Evolutionary conservation across 1,139 yeast genomes (phyloP), one percentile per base, ranked within the genome.

Genomic region (Scheffersomyces titani): DNA sequence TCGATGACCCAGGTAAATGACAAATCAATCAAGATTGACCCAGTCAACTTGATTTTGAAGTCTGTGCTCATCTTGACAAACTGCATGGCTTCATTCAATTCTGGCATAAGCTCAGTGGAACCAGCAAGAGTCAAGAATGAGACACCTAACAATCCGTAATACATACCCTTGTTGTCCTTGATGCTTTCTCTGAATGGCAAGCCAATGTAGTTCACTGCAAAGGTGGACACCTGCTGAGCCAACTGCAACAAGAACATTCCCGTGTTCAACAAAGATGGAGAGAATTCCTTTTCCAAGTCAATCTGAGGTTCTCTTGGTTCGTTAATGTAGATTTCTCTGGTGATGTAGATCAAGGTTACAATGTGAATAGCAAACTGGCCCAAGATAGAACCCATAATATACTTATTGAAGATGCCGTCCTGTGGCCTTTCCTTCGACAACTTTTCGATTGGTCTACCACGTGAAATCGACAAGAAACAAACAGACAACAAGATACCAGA

Each of bases 141-240:
- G 65, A 94, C 98, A 63, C 97, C 97, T 51, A 94, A 72, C 59
- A 94, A 82, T 36, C 99, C 99, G 68, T 91, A 94, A 77, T 89
- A 94, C 99, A 94, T 94, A 62, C 98, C 98, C 77, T 88, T 91
- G 78, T 94, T 94, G 73, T 89, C 97, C 57, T 82, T 81, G 66
- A 94, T 89, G 60, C 92, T 87, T 76, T 96, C 97, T 72, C 97
- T 89, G 80, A 96, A 96, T 55, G 99, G 99, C 64, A 90, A 87
- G 53, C 99, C 99, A 78, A 92, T 97, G 74, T 94, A 94, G 77
- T 94, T 94, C 59, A 96, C 98, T 18, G 98, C 98, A 79, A 94
- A 94, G 0, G 99, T 94, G 13, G 98, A 91, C 52, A 96, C 97
- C 76, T 94, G 98, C 78, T 94, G 98, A 20, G 97, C 96, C 66